Base-by-base conservation (phyloP, 306 rosid species). In the Sphenostylis stenocarpa region DNA sequence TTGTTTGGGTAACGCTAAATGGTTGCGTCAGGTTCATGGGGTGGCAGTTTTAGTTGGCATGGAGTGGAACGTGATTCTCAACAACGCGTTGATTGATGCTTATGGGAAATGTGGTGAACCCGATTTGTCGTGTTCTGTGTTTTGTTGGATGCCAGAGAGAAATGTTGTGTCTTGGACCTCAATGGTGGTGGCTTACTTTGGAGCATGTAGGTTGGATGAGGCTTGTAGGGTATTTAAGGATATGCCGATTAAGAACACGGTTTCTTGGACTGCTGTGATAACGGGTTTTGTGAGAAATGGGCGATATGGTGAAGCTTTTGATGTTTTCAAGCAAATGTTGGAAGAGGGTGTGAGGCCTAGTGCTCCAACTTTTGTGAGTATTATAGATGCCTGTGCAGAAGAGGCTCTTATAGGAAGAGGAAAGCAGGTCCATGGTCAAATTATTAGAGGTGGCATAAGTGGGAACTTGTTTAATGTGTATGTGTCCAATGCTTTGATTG, bases 81-180 rank as follows among this genome's bases (percentile, higher is more conserved):
- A 56, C 61, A 87, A 90, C 58, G 86, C 95, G 34, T 67, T 90
- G 23, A 73, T 86, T 68, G 78, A 90, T 83, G 89, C 92, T 62
- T 90, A 90, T 77, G 90, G 95, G 38, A 90, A 86, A 86, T 86
- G 88, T 58, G 80, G 88, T 5, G 31, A 84, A 33, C 84, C 83
- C 15, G 17, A 84, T 70, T 55, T 23, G 24, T 84, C 87, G 3
- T 78, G 31, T 79, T 41, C 69, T 61, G 57, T 88, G 51, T 85
- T 88, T 75, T 24, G 83, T 74, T 77, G 29, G 34, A 90, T 90
- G 89, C 77, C 58, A 6, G 82, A 73, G 73, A 90, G 79, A 69
- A 62, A 88, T 81, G 85, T 83, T 55, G 89, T 89, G 85, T 84
- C 93, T 29, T 89, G 93, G 89, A 85, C 89, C 62, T 76, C 89